Evolutionary conservation across 1,139 yeast genomes (phyloP).

Genomic region (Hansenula anomala): DNA sequence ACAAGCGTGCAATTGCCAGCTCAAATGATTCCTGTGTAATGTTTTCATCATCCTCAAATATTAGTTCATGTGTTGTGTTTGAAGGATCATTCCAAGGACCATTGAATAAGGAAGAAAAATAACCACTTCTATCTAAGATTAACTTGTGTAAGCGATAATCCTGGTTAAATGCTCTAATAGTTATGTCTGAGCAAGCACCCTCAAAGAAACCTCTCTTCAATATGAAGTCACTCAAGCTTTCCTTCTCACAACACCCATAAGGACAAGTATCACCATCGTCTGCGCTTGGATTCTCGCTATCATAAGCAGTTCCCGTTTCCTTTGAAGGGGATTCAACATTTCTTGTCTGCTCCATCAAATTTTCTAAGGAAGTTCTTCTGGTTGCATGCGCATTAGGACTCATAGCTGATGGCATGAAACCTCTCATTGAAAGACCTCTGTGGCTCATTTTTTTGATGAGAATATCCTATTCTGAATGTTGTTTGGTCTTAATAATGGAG

Average conservation of each 20-base stretch:
- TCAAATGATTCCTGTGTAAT: constrained; percentile 42
- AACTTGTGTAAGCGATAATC: constrained; percentile 39
- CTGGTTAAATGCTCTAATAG: constrained; percentile 38
- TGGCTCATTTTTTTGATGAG: not conserved
- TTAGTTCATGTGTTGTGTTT: constrained; percentile 23
- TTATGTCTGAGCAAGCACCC: constrained; percentile 45
- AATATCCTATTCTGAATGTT: too few species aligned
- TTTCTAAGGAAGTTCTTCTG: not conserved
- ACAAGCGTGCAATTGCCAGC: constrained; percentile 36
- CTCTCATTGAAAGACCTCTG: not conserved
- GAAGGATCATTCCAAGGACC: constrained; percentile 35
- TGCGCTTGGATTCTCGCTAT: not conserved
- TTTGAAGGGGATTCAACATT: constrained; percentile 2
- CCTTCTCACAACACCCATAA: constrained; percentile 29
- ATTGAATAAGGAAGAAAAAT: constrained; percentile 39
- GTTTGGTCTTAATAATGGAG: too few species aligned
- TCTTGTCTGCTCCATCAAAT: not conserved
- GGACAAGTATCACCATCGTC: constrained; percentile 20
- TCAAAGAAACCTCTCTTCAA: constrained; percentile 34
- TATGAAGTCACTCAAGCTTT: constrained; percentile 27
- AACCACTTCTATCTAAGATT: constrained; percentile 40
- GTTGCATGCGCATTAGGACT: not conserved
- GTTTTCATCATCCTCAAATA: constrained; percentile 35
- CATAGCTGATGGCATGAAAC: too few species aligned
- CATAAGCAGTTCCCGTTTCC: not conserved